Evolutionary conservation across 306 rosid genomes (phyloP).

Genomic region (Cicer pinnatifidum): DNA sequence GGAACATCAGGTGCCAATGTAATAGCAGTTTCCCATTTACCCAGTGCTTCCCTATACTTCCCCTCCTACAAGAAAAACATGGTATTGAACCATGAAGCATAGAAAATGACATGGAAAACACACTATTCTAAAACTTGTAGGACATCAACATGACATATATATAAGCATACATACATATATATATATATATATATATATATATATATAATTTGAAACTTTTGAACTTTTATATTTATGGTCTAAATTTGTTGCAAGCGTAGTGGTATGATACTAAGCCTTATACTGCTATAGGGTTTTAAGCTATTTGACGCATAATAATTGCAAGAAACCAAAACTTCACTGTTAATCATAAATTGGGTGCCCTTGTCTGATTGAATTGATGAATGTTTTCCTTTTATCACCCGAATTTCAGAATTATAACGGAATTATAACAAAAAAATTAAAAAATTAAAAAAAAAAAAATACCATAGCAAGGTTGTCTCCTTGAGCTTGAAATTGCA

Average conservation of each 20-base stretch:
- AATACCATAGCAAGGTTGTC: slow-evolving; percentile 55
- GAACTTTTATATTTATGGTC: neutral
- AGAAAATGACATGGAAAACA: neutral
- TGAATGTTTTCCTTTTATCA: neutral
- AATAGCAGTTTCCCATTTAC: slow-evolving; percentile 93
- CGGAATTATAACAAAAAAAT: no score
- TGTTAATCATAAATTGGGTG: neutral
- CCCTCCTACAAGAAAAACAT: slow-evolving; percentile 59
- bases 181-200: neutral
- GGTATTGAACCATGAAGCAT: neutral
- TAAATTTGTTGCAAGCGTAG: neutral
- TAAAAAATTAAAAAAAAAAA: neutral
- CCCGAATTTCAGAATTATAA: neutral
- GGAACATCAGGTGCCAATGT: slow-evolving; percentile 71
- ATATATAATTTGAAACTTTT: neutral
- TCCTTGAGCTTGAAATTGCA: slow-evolving; percentile 56
- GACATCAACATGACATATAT: neutral
- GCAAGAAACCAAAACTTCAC: neutral
- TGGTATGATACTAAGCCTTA: no score
- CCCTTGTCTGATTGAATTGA: no score
- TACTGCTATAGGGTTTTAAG: no score
- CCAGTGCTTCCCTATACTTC: slow-evolving; percentile 74
- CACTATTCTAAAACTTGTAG: slow-evolving; percentile 12
- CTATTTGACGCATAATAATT: neutral
- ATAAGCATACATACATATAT: no score